Percentiles rank a stretch among this genome's conserved stretches.
Conservation (phyloP, 371 early-diverging fungal genomes). For the Mortierella sp. region DNA sequence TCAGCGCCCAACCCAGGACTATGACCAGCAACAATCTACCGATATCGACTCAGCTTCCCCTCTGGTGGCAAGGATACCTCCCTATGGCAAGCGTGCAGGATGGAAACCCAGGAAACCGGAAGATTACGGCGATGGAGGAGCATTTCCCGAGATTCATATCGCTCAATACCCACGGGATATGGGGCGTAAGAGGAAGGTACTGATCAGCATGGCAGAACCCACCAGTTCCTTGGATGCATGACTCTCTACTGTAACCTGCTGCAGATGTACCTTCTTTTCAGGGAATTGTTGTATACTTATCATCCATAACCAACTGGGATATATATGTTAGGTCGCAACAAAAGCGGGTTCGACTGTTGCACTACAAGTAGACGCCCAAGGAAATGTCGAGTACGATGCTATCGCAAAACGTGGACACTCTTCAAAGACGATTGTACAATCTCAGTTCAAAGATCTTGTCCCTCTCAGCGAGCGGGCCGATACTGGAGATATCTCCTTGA, state of each 20-base stretch:
- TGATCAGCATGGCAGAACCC: too few relatives aligned
- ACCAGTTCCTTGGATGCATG: too few relatives aligned
- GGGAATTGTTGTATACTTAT: too few relatives aligned
- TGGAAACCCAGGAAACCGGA: constrained; percentile 83
- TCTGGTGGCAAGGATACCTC: constrained; percentile 73
- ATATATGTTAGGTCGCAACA: constrained; percentile 59
- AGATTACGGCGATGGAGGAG: constrained; percentile 97
- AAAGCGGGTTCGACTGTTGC: constrained; percentile 78
- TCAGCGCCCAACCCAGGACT: constrained; percentile 42
- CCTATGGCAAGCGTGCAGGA: constrained; percentile 82
- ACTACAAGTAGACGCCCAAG: constrained; percentile 89
- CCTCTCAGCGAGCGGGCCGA: constrained; percentile 83
- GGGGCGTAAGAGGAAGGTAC: constrained; percentile 80
- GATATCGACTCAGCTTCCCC: constrained; percentile 54
- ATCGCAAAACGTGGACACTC: constrained; percentile 83
- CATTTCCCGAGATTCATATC: constrained; percentile 92
- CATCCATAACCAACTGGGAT: too few relatives aligned
- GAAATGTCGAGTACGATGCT: constrained; percentile 92
- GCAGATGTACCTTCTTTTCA: too few relatives aligned
- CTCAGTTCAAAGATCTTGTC: constrained; percentile 83
- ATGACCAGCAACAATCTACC: constrained; percentile 28
- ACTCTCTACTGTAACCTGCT: too few relatives aligned
- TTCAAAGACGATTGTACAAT: constrained; percentile 81
- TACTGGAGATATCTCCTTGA: constrained; percentile 74
- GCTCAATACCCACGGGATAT: constrained; percentile 94